phyloP scores from a whole-genome alignment of 2,329 filamentous ascomycete species.

The Fusarium cyanostomum region DNA sequence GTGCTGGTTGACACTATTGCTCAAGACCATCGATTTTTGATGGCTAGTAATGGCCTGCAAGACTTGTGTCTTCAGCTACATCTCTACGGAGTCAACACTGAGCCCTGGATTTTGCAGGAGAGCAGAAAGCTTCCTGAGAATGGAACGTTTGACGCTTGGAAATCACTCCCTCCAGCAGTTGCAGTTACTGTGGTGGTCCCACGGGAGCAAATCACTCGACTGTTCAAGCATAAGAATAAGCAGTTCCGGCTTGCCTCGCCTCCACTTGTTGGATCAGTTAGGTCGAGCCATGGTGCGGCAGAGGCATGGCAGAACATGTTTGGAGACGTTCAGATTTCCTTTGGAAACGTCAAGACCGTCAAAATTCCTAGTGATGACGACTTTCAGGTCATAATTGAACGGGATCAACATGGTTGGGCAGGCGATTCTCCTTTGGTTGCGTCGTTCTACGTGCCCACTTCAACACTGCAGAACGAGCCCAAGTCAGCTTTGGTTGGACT shows the following conservation, averaged over 20 bases:
- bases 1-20: slow-evolving; percentile 44
- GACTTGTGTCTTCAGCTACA: slow-evolving; percentile 51
- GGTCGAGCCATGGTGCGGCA: slow-evolving; percentile 33
- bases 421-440: slow-evolving; percentile 52
- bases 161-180: slow-evolving; percentile 48
- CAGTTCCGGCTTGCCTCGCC: slow-evolving; percentile 38
- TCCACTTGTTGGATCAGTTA: slow-evolving; percentile 45
- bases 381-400: slow-evolving; percentile 46
- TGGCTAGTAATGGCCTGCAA: slow-evolving; percentile 47
- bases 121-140: slow-evolving; percentile 27
- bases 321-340: slow-evolving; percentile 52
- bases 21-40: slow-evolving; percentile 43
- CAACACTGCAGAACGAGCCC: slow-evolving; percentile 48
- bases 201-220: slow-evolving; percentile 35
- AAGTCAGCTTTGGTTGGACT: slow-evolving; percentile 47
- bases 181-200: slow-evolving; percentile 52
- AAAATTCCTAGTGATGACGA: slow-evolving; percentile 43
- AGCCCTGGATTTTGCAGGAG: slow-evolving; percentile 43
- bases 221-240: slow-evolving; percentile 38
- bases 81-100: slow-evolving; percentile 47
- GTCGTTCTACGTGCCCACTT: slow-evolving; percentile 53
- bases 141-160: slow-evolving; percentile 51
- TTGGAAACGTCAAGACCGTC: slow-evolving; percentile 48
- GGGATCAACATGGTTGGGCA: slow-evolving; percentile 50
- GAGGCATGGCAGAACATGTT: slow-evolving; percentile 50